Evolutionary conservation across 306 rosid species (phyloP), one percentile per base, ranked within the genome.

Genomic region (Quercus dentata): DNA sequence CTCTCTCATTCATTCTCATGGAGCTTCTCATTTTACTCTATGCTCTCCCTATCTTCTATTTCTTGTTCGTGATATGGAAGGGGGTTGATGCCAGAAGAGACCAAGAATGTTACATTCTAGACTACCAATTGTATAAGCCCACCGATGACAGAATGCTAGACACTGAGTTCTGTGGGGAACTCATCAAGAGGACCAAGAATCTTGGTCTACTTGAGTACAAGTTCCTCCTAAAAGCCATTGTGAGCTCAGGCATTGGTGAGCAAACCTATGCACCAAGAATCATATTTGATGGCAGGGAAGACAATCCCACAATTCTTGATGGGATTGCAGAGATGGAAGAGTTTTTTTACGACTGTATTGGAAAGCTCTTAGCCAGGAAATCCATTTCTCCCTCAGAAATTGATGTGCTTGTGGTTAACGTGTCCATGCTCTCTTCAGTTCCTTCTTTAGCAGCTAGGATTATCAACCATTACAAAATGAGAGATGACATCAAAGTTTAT

Each of bases 211-310:
- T 56, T 0, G 99, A 94, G 65, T 88, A 83, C 88, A 81, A 90
- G 65, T 94, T 94, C 84, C 84, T 92, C 35, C 97, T 94, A 63
- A 94, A 92, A 69, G 97, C 99, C 73, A 63, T 94, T 21, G 99
- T 94, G 1, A 94, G 82, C 86, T 90, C 99, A 5, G 97, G 99
- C 84, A 86, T 94, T 71, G 99, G 99, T 3, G 99, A 94, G 79
- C 88, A 91, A 76, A 94, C 99, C 75, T 91, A 92, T 23, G 99
- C 84, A 2, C 99, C 99, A 44, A 79, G 87, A 12, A 89, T 88
- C 88, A 7, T 91, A 77, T 80, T 91, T 25, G 80, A 80, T 21
- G 94, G 88, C 20, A 81, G 92, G 0, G 97, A 91, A 23, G 56
- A 79, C 0, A 81, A 23, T 19, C 97, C 98, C 0, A 88, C 87